Base-by-base conservation (phyloP, 2,329 filamentous ascomycete species). In the Trichophyton rubrum region DNA sequence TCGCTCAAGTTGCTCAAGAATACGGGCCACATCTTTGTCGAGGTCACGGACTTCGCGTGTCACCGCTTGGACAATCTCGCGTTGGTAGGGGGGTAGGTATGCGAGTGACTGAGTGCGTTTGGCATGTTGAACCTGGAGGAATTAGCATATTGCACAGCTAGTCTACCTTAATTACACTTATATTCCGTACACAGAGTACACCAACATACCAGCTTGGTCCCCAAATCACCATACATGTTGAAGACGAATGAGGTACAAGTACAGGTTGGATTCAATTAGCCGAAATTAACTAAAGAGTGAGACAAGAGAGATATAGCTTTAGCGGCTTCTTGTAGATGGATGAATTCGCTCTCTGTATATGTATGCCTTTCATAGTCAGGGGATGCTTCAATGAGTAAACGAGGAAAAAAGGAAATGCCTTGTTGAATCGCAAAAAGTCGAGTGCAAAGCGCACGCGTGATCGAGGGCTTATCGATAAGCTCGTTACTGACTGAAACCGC, bases 21-120 rank as follows among this genome's bases (percentile, higher is more conserved):
- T 84, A 60, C 83, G 82, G 43, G 83, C 79, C 35, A 92, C 87
- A 74, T 96, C 90, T 71, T 88, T 89, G 73, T 97, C 88, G 7
- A 99, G 82, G 67, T 97, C 92, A 67, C 91, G 88, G 22, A 96
- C 90, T 80, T 99, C 93, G 68, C 90, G 87, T 1, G 90, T 88
- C 56, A 95, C 87, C 20, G 85, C 83, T 61, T 91, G 90, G 60
- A 97, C 89, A 51, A 95, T 82, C 70, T 97, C 93, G 30, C 90
- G 87, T 74, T 95, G 90, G 72, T 97, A 97, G 2, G 90, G 86
- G 0, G 93, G 93, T 2, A 99, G 82, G 71, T 95, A 85, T 35
- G 85, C 78, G 60, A 99, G 83, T 65, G 89, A 87, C 74, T 93
- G 90, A 17, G 89, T 95, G 71, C 93, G 85, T 80, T 97, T 97